Evolutionary conservation across 768 basidiomycete species (phyloP), one percentile per base, ranked within the genome.

Genomic region (Mycena chlorophos): DNA sequence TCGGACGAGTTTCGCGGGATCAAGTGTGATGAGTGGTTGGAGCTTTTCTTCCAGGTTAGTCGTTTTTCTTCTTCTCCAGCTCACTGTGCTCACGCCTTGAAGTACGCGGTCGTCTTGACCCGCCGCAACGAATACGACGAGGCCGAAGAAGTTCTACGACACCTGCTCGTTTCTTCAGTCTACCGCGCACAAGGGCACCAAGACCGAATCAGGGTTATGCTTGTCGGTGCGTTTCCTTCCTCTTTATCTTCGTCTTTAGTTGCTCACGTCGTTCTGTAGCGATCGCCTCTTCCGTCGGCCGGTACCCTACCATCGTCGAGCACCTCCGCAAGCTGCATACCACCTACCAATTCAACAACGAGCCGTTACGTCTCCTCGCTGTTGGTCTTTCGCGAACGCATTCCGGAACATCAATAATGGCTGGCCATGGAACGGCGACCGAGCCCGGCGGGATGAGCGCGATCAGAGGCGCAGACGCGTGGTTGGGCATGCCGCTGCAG

Each of bases 1-100:
- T 79, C 89, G 2, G 79, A 85, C 48, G 75, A 82, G 0, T 98
- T 95, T 69, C 86, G 95, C 12, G 90, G 91, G 0, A 76, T 96
- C 30, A 78, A 78, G 3, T 92, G 93, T 62, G 88, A 89, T 52
- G 85, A 89, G 50, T 99, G 96, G 96, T 68, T 96, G 46, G 76
- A 78, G 16, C 65, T 98, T 37, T 86, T 94, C 66, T 84, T 97
- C 76, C 89, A 94, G 78, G 96, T 93, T 49, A 47, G 77, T 66
- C 13, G 17, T 23, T 29, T 28, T 10, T n/a, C 56, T 52, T 8
- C 46, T 49, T 2, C 19, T 25, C 37, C 28, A 34, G n/a, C n/a
- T n/a, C n/a, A 14, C 5, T 23, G 23, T 12, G 14, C 3, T 42
- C 49, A 45, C 47, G 23, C 5, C 31, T 1, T 64, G 46, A 60